Evolutionary conservation across 1,284 basidiomycete genomes (phyloP).

Genomic region (Cerioporus squamosus): DNA sequence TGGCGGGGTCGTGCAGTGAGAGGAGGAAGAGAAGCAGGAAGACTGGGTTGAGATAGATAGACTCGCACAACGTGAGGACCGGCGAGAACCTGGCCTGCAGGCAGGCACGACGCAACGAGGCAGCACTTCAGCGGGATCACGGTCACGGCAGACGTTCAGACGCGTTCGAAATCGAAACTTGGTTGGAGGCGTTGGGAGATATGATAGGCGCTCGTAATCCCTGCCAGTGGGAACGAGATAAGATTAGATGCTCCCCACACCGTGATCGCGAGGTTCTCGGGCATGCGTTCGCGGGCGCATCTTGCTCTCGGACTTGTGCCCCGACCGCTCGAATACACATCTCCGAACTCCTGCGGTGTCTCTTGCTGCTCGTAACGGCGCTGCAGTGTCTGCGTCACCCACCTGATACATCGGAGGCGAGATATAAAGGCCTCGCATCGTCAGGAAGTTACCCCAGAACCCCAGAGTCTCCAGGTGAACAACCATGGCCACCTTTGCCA

Average conservation of each 20-base stretch:
- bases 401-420: background rate
- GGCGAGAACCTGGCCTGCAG: conserved; percentile 11
- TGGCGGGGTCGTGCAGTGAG: no score
- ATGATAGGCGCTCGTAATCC: conserved; percentile 3
- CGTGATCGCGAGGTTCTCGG: no score
- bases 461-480: no score
- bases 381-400: background rate
- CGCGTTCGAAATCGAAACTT: background rate
- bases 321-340: background rate
- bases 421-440: no score
- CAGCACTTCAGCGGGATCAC: background rate
- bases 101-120: conserved; percentile 16
- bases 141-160: background rate
- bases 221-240: background rate
- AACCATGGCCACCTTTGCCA: conserved; percentile 73
- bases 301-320: background rate
- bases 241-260: no score
- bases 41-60: conserved; percentile 1
- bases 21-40: background rate
- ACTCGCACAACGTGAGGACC: background rate
- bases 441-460: no score
- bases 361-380: background rate
- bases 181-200: background rate
- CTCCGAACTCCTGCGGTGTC: background rate
- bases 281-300: background rate